Evolutionary conservation across 345 rosid genomes (phyloP).

Genomic region (Acer saccharum): DNA sequence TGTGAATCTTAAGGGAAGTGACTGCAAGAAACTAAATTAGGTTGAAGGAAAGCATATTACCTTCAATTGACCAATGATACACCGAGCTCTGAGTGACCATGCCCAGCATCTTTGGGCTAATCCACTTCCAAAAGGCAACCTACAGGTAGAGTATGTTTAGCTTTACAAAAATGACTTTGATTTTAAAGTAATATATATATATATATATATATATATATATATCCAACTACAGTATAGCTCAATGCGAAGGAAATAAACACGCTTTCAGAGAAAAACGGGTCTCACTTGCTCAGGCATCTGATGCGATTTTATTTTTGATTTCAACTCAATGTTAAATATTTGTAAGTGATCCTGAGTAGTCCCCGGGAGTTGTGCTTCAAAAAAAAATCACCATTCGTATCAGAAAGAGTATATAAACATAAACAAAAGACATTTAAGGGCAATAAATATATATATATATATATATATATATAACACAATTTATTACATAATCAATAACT

Average conservation of each 20-base stretch:
- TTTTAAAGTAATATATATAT: neutral
- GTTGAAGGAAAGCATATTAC: constrained; percentile 38
- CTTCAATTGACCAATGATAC: constrained; percentile 99
- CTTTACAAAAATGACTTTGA: constrained; percentile 4
- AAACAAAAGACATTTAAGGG: neutral
- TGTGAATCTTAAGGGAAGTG: neutral
- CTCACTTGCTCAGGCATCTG: constrained; percentile 99
- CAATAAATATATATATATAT: neutral
- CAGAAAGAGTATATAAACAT: constrained; percentile 4
- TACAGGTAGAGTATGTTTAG: constrained; percentile 25
- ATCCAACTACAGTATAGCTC: neutral
- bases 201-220: neutral
- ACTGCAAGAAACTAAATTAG: constrained; percentile 12
- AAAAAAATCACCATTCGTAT: constrained; percentile 15
- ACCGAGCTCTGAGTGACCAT: constrained; percentile 85
- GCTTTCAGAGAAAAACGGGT: neutral
- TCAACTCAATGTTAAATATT: constrained; percentile 97
- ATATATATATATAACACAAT: neutral
- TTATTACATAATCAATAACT: too few relatives aligned
- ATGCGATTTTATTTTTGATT: constrained; percentile 88
- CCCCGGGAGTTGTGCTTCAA: constrained; percentile 93
- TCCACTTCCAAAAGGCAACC: constrained; percentile 99
- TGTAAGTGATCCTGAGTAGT: constrained; percentile 97
- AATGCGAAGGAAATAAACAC: neutral
- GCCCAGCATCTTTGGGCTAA: constrained; percentile 89